phyloP scores from a whole-genome alignment of 345 rosid species.

The Eucalyptus victrix region DNA sequence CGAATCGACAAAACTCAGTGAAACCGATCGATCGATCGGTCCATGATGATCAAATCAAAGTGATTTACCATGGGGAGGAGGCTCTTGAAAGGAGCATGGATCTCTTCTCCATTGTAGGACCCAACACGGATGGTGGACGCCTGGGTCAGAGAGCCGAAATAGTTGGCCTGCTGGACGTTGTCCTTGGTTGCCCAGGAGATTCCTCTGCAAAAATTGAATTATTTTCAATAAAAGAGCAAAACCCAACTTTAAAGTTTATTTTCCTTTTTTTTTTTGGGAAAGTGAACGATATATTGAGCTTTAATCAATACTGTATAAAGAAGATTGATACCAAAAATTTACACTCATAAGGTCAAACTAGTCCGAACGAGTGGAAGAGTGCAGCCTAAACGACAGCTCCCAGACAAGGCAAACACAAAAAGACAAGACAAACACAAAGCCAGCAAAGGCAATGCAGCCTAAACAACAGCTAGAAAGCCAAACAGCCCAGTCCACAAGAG shows the following conservation, averaged over 20 bases:
- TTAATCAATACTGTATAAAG: too few relatives aligned
- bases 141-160: slow-evolving; percentile 93
- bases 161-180: slow-evolving; percentile 93
- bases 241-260: not conserved
- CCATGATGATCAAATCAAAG: not conserved
- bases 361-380: fast-evolving
- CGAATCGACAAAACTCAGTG: not conserved
- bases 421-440: too few relatives aligned
- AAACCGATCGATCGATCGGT: not conserved
- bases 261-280: not conserved
- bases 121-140: slow-evolving; percentile 90
- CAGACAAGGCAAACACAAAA: too few relatives aligned
- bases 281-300: too few relatives aligned
- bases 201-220: not conserved
- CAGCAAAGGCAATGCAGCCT: too few relatives aligned
- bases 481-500: too few relatives aligned
- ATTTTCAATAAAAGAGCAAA: not conserved
- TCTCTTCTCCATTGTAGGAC: slow-evolving; percentile 95
- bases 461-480: too few relatives aligned
- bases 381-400: too few relatives aligned
- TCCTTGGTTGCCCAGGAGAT: slow-evolving; percentile 99
- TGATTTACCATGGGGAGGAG: slow-evolving; percentile 83
- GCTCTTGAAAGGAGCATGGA: slow-evolving; percentile 96
- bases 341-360: too few relatives aligned
- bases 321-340: too few relatives aligned